Percentiles rank a stretch among this genome's conserved stretches.
Evolutionary conservation across 305 asterid species (phyloP).

Genomic region (Withania somnifera): DNA sequence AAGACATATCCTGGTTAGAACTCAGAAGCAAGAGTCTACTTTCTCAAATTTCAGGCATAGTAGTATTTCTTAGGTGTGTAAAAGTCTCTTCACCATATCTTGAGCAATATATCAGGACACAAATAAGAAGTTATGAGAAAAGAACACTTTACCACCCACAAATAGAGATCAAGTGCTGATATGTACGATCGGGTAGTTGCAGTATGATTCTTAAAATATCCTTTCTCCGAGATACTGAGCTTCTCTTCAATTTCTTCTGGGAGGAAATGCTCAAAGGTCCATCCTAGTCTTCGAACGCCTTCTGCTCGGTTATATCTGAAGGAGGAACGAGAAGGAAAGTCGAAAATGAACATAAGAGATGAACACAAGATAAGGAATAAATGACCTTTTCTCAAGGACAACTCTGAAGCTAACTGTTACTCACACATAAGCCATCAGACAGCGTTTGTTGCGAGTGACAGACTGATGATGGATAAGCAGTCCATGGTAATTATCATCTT

Average conservation of each 20-base stretch:
- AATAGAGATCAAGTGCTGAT: slow-evolving; percentile 55
- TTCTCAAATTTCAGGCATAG: not conserved
- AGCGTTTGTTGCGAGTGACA: slow-evolving; percentile 77
- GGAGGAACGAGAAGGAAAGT: not conserved
- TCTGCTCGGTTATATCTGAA: slow-evolving; percentile 77
- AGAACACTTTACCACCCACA: slow-evolving; percentile 57
- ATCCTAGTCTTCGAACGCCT: slow-evolving; percentile 51
- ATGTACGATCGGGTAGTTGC: slow-evolving; percentile 61
- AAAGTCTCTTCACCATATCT: not conserved
- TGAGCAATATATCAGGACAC: not conserved
- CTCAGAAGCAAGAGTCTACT: not conserved
- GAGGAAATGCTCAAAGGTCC: slow-evolving; percentile 70
- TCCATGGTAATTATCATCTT: slow-evolving; percentile 68
- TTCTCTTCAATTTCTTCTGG: slow-evolving; percentile 81
- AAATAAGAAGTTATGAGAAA: not conserved
- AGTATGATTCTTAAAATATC: slow-evolving; percentile 63
- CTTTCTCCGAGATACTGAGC: slow-evolving; percentile 59
- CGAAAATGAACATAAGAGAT: not conserved
- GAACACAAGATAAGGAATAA: not conserved
- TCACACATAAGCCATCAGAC: slow-evolving; percentile 89
- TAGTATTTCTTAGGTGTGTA: not conserved
- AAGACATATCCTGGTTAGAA: not conserved
- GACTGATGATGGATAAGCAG: slow-evolving; percentile 86
- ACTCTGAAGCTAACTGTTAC: slow-evolving; percentile 9
- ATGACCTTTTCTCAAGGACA: not conserved